Conservation (phyloP, 176 grass and related monocot genomes). For the Oryza longistaminata region DNA sequence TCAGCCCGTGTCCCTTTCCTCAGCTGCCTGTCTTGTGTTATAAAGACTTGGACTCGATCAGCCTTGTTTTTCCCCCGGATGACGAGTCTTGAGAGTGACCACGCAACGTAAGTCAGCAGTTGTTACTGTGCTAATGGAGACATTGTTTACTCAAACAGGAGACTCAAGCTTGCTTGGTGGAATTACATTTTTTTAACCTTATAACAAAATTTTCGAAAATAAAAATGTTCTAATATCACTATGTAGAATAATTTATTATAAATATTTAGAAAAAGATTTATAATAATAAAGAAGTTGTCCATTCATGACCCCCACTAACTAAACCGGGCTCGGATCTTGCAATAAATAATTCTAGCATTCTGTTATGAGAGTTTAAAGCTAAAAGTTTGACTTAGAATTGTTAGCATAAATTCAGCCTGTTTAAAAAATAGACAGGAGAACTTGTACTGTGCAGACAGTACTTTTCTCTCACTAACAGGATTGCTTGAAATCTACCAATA, state of each 20-base stretch:
- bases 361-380: background rate
- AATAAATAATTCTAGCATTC: background rate
- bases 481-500: background rate
- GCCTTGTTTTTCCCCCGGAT: background rate
- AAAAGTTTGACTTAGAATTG: background rate
- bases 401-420: background rate
- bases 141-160: too few species aligned
- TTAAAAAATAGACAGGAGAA: background rate
- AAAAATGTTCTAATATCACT: too few species aligned
- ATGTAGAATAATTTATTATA: too few species aligned
- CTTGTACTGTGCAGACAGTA: background rate
- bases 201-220: too few species aligned
- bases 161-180: too few species aligned
- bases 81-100: too few species aligned
- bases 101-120: too few species aligned
- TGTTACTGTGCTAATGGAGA: too few species aligned
- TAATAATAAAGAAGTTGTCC: too few species aligned
- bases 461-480: background rate
- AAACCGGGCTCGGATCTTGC: background rate
- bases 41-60: background rate
- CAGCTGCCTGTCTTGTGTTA: conserved; percentile 17
- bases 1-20: conserved; percentile 10
- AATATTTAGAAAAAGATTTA: too few species aligned
- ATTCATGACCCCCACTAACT: too few species aligned
- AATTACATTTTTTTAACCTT: too few species aligned